Percentiles rank a stretch among this genome's conserved stretches.
Evolutionary conservation across 768 basidiomycete species (phyloP).

Genomic region (Pulveroboletus frians): DNA sequence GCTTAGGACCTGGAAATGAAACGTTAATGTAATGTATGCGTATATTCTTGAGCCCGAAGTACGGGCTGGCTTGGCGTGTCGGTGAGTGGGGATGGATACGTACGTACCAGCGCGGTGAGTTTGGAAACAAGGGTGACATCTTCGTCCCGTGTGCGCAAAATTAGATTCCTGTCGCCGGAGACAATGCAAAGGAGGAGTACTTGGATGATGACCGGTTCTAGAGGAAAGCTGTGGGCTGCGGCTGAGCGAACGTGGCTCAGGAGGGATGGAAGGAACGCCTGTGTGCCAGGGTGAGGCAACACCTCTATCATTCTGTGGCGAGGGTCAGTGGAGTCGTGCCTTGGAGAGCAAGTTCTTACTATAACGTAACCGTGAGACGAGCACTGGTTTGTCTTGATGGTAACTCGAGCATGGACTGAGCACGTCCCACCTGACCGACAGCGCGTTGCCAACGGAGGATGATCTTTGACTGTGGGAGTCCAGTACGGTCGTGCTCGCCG

Average conservation of each 20-base stretch:
- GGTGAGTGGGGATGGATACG: neutral
- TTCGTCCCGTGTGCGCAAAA: conserved; percentile 61
- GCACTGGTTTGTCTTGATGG: conserved; percentile 26
- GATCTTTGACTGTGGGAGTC: too few relatives aligned
- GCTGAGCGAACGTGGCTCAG: conserved; percentile 43
- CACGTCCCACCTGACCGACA: neutral
- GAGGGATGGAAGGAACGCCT: conserved; percentile 46
- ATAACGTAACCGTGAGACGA: neutral
- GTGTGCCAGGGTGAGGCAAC: conserved; percentile 38
- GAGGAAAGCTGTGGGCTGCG: conserved; percentile 43
- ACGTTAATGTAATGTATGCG: conserved; percentile 3
- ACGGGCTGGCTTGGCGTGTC: conserved; percentile 6
- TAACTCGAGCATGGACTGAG: conserved; percentile 5
- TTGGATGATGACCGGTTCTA: conserved; percentile 61
- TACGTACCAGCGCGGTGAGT: conserved; percentile 50
- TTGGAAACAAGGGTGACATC: conserved; percentile 57
- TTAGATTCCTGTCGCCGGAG: conserved; percentile 56
- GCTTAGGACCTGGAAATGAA: conserved; percentile 46
- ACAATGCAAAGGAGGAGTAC: conserved; percentile 62
- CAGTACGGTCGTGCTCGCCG: too few relatives aligned
- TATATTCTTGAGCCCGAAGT: neutral
- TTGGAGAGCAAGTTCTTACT: too few relatives aligned
- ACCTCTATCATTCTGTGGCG: conserved; percentile 17
- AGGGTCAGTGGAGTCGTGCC: neutral
- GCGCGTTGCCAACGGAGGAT: neutral